A percentile compares a stretch with the other conserved stretches of the same genome.
phyloP scores from a whole-genome alignment of 108 stramenopile genomes.

The Fistulifera pelliculosa region DNA sequence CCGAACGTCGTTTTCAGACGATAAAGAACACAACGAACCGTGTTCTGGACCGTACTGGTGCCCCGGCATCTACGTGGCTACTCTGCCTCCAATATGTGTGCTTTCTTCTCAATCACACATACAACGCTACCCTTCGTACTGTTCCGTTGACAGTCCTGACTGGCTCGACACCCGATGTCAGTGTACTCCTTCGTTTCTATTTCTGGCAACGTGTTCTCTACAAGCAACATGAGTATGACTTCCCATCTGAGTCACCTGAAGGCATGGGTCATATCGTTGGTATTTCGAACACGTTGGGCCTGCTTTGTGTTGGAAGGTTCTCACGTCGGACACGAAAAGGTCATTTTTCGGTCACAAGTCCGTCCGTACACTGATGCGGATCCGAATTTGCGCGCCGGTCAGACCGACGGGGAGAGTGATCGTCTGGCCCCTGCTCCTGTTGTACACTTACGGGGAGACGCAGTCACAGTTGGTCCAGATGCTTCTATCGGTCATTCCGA shows the following conservation, averaged over 20 bases:
- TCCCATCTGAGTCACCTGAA: conserved; percentile 9
- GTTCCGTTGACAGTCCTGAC: conserved; percentile 7
- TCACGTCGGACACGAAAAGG: conserved; percentile 2
- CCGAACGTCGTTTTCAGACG: conserved; percentile 15
- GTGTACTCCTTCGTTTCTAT: conserved; percentile 1
- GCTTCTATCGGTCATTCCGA: no score
- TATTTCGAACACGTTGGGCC: conserved; percentile 24
- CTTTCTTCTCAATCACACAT: conserved; percentile 15
- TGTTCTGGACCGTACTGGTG: conserved; percentile 16
- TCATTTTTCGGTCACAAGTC: conserved; percentile 10
- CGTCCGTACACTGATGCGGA: conserved; percentile 2
- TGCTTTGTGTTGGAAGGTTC: conserved; percentile 13
- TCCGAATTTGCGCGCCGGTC: conserved; percentile 1
- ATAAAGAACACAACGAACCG: conserved; percentile 9
- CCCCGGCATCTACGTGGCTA: conserved; percentile 15
- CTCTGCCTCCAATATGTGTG: conserved; percentile 6
- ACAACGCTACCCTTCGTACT: not conserved
- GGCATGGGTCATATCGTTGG: conserved; percentile 11
- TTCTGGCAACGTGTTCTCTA: conserved; percentile 21
- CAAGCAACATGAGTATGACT: not conserved
- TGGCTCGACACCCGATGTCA: conserved; percentile 19
- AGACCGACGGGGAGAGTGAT: no score
- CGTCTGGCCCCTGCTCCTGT: no score
- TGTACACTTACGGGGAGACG: no score
- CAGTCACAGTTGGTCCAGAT: no score